Evolutionary conservation across 129 eudicot species (phyloP).

Genomic region (Saussurea involucrata): DNA sequence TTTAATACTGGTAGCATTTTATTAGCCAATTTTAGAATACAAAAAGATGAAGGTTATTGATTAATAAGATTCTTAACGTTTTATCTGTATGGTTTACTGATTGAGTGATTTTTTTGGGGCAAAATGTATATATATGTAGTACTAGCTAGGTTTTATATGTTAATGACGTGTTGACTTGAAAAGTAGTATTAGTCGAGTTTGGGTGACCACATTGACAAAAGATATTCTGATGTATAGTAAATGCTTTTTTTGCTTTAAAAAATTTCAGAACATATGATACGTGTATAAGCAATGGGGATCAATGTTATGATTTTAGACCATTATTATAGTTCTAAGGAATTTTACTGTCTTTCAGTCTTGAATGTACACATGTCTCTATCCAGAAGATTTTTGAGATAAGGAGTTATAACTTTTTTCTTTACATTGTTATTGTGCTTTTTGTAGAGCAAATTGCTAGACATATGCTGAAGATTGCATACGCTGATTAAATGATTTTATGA

Average conservation of each 20-base stretch:
- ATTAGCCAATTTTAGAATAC: background rate
- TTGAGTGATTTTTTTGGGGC: background rate
- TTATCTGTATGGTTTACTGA: background rate
- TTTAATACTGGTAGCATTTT: background rate
- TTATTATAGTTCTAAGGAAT: background rate
- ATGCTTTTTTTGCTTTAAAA: background rate
- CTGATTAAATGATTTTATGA: background rate
- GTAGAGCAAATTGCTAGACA: background rate
- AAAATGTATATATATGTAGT: background rate
- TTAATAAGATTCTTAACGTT: background rate
- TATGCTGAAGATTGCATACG: background rate
- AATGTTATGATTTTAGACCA: background rate
- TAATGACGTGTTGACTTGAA: background rate
- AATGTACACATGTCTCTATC: background rate
- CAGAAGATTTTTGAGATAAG: background rate
- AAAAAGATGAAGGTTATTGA: background rate
- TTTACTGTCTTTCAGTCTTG: background rate
- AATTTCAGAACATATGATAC: background rate
- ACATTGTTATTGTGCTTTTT: background rate
- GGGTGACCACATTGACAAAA: background rate
- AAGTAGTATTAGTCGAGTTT: background rate
- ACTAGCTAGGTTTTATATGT: slow-evolving; percentile 9
- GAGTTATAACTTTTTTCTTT: background rate
- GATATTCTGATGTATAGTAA: background rate
- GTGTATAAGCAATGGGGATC: background rate